phyloP scores from a whole-genome alignment of 768 basidiomycete genomes.

The Rhizopogon vinicolor region DNA sequence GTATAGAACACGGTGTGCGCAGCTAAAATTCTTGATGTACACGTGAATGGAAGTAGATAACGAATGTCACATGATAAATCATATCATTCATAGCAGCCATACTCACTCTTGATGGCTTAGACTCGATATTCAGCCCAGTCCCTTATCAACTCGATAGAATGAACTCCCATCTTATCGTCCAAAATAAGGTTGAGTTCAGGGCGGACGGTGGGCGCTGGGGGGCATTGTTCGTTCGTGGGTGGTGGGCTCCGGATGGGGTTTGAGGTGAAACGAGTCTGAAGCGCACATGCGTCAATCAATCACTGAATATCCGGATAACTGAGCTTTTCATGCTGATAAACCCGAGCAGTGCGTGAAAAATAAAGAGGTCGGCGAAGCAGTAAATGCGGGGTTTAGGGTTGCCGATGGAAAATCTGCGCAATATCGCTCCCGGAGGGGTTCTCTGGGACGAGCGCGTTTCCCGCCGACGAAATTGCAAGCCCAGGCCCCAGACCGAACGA shows the following conservation, averaged over 20 bases:
- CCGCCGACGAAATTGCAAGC: slow-evolving; percentile 37
- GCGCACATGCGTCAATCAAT: slow-evolving; percentile 35
- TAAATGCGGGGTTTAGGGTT: slow-evolving; percentile 15
- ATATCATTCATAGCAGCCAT: no score
- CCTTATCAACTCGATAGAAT: not conserved
- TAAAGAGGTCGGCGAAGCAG: slow-evolving; percentile 75
- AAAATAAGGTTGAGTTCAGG: slow-evolving; percentile 1
- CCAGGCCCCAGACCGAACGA: not conserved
- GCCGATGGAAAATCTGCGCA: slow-evolving; percentile 16
- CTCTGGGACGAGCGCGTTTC: slow-evolving; percentile 45
- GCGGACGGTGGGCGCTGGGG: slow-evolving; percentile 53
- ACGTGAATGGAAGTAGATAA: no score
- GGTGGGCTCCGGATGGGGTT: slow-evolving; percentile 24
- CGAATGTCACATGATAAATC: no score
- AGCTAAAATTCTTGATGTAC: no score
- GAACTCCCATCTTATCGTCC: not conserved
- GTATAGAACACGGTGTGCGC: no score
- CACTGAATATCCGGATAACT: slow-evolving; percentile 66
- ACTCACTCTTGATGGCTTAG: not conserved
- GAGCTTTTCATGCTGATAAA: slow-evolving; percentile 76
- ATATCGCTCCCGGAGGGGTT: slow-evolving; percentile 39
- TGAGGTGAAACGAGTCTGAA: slow-evolving; percentile 7
- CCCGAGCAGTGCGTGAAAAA: slow-evolving; percentile 70
- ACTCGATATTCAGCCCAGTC: not conserved
- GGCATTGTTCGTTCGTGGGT: slow-evolving; percentile 49